These are phyloP conservation scores for Penicillium fimorum DNA, from an alignment of 495 filamentous ascomycete genomes.

Conservation along the genomic window DNA sequence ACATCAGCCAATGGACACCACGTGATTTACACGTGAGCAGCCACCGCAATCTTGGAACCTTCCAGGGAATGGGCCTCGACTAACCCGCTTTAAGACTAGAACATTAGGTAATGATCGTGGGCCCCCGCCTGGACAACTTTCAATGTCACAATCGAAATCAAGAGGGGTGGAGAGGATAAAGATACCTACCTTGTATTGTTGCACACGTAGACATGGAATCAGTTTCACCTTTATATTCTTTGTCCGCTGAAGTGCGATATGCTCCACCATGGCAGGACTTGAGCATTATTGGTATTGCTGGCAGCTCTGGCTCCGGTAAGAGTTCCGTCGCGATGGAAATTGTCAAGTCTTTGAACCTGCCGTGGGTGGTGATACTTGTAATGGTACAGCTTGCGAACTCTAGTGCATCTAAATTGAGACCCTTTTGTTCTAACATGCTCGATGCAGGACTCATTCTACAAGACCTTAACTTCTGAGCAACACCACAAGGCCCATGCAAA, in stretches of 20 bases:
- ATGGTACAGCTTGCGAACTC: conserved; percentile 61
- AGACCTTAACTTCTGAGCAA: conserved; percentile 70
- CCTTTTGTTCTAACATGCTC: conserved; percentile 25
- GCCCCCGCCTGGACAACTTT: neutral
- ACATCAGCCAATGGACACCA: neutral
- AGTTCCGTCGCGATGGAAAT: conserved; percentile 93
- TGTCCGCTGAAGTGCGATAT: conserved; percentile 63
- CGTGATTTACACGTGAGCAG: neutral
- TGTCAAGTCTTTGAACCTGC: conserved; percentile 81
- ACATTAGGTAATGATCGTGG: conserved; percentile 9
- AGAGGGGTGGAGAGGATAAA: neutral
- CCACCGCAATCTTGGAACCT: neutral
- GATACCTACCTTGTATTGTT: conserved; percentile 9
- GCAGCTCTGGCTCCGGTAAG: conserved; percentile 94
- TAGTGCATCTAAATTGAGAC: neutral
- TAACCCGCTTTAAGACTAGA: neutral
- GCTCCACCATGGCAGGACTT: conserved; percentile 91
- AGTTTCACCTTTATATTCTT: conserved; percentile 44
- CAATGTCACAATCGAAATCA: neutral
- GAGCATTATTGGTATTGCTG: conserved; percentile 93
- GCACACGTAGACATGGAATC: conserved; percentile 38
- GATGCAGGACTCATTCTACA: conserved; percentile 91
- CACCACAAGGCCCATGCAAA: conserved; percentile 76
- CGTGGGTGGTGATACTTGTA: conserved; percentile 96
- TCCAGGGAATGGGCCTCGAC: neutral